Evolutionary conservation across 108 stramenopile species (phyloP), one percentile per base, ranked within the genome.

Genomic region (Skeletonema costatum): DNA sequence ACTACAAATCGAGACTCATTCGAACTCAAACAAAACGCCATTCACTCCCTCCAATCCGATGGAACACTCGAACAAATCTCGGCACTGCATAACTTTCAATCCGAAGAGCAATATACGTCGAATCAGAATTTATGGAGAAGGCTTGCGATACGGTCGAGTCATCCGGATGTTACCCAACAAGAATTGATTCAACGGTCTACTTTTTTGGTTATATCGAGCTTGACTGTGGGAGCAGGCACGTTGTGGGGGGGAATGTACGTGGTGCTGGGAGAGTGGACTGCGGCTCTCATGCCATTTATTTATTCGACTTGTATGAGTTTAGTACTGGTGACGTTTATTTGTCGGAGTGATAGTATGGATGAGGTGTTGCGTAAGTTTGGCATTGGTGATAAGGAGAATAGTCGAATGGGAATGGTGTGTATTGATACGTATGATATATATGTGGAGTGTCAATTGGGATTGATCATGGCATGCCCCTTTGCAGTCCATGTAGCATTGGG

Each of bases 161-260:
- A 35, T 10, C 64, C 81, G 39, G 75, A 76, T 17, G 77, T 71
- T 0, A 32, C 69, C 16, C 76, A 66, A 36, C 77, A 82, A 17
- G 71, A 82, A 53, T 36, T 82, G 35, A 77, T 82, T 41, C 64
- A 61, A 66, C 81, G 81, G 16, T 21, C 33, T 13, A 58, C 81
- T 0, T 82, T 82, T 46, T 39, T 82, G 10, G 33, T 77, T 0
- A 77, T 82, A n/a, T n/a, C n/a, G n/a, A n/a, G n/a, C n/a, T n/a
- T 71, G 51, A 82, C 81, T 5, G 64, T 67, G 4, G 63, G 36
- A 0, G 71, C 71, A 2, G 81, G 81, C 0, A 21, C 61, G 12
- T 11, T 82, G 2, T 82, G 76, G 76, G 58, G 33, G 3, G 13
- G 64, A 5, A 77, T 82, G 81, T 82, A 82, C 42, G 59, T 77